Conservation (phyloP, 139 green algal genomes). For the Edaphochlamys debaryana region DNA sequence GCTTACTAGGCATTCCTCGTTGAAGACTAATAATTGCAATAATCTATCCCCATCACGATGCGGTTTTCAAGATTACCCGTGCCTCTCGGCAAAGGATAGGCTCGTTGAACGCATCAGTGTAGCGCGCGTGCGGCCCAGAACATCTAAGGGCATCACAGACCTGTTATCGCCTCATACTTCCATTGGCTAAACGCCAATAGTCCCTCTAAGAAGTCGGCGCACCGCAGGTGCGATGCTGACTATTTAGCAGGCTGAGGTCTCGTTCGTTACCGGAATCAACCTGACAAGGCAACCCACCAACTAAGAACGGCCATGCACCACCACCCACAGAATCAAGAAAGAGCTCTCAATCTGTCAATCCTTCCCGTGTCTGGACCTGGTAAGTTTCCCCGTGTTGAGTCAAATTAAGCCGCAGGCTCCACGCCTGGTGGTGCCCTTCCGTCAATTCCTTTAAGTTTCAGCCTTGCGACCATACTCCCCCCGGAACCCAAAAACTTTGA, state of each 20-base stretch:
- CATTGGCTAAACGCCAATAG: slow-evolving; percentile 62
- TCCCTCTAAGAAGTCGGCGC: slow-evolving; percentile 95
- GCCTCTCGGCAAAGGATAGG: slow-evolving; percentile 31
- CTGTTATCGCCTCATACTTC: slow-evolving; percentile 88
- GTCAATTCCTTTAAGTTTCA: slow-evolving; percentile 95
- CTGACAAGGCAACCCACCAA: slow-evolving; percentile 96
- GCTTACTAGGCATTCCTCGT: too few relatives aligned
- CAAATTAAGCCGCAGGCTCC: slow-evolving; percentile 97
- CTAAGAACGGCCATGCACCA: slow-evolving; percentile 83
- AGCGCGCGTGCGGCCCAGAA: slow-evolving; percentile 90
- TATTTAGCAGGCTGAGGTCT: slow-evolving; percentile 98
- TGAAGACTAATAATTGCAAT: too few relatives aligned
- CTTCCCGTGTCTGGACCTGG: slow-evolving; percentile 96
- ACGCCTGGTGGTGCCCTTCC: slow-evolving; percentile 95
- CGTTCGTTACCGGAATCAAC: slow-evolving; percentile 98
- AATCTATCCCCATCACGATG: too few relatives aligned
- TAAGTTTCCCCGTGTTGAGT: slow-evolving; percentile 97
- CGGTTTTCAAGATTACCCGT: too few relatives aligned
- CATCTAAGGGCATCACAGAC: slow-evolving; percentile 61
- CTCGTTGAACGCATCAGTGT: slow-evolving; percentile 94
- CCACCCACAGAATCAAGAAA: slow-evolving; percentile 95
- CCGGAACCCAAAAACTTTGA: slow-evolving; percentile 92
- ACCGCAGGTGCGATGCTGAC: slow-evolving; percentile 77
- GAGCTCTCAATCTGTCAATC: slow-evolving; percentile 97
- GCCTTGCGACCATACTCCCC: slow-evolving; percentile 55